Evolutionary conservation across 2,329 filamentous ascomycete species (phyloP), one percentile per base, ranked within the genome.

Genomic region (Sporothrix curviconia): DNA sequence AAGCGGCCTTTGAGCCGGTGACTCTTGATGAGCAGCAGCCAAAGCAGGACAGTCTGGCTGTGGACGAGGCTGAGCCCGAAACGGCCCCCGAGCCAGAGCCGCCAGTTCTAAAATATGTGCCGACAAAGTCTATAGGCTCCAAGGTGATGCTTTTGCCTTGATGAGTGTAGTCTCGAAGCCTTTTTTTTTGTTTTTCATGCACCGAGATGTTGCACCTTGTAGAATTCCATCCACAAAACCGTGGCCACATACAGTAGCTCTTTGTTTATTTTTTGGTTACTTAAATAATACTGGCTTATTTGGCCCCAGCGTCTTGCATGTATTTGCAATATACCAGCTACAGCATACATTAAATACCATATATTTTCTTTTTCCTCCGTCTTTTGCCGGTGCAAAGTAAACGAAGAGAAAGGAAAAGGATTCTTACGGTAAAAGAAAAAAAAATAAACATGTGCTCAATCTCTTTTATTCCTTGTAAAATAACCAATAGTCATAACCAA

Each of bases 71-170:
- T 2, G 40, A 19, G 24, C 14, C 44, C 7, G 28, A 39, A 17
- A 24, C 25, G 32, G 11, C 24, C 12, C 22, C 44, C n/a, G 30
- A 53, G 42, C 36, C 46, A 15, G n/a, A 52, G 19, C 25, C 37
- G 34, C 34, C 22, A 1, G 49, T 9, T 8, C 28, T 25, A 2
- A 19, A 51, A 22, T 25, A 49, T 46, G 34, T 22, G 3, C 54
- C 54, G 6, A 40, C 43, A 14, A 43, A 12, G 7, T 56, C 56
- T 4, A 24, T 43, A 15, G 57, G 57, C 14, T 60, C 60, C 47
- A 60, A 60, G 43, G 59, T 60, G 36, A 44, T 57, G 46, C 54
- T 61, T 11, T 39, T 60, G 34, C 60, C 58, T 6, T 61, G 11
- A 61, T 7, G 22, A 4, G 2, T 32, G 43, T n/a, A n/a, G n/a